A percentile compares a stretch with the other conserved stretches of the same genome.
These are phyloP conservation scores for Lasiodiplodia gonubiensis DNA, from an alignment of 2,329 filamentous ascomycete genomes.

Conservation along the genomic window DNA sequence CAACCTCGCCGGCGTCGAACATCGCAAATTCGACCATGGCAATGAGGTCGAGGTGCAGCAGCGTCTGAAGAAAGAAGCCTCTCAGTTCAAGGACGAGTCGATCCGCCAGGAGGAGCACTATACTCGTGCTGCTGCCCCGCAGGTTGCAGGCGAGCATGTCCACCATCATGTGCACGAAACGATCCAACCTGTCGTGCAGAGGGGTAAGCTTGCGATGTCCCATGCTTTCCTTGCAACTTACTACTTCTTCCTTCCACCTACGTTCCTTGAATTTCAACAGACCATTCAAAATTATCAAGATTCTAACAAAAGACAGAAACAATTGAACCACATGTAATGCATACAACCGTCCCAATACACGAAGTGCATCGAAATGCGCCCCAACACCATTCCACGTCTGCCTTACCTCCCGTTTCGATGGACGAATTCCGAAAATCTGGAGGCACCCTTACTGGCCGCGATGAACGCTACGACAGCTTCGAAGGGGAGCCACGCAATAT, in stretches of 20 bases:
- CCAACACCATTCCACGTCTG: slow-evolving; percentile 68
- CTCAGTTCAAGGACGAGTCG: slow-evolving; percentile 60
- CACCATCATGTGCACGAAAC: slow-evolving; percentile 72
- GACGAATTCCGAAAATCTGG: slow-evolving; percentile 66
- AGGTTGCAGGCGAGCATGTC: slow-evolving; percentile 65
- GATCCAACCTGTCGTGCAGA: slow-evolving; percentile 73
- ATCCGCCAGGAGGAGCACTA: slow-evolving; percentile 54
- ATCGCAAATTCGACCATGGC: slow-evolving; percentile 67
- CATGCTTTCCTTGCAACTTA: too few species aligned
- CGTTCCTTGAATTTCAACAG: background rate
- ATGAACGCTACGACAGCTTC: slow-evolving; percentile 64
- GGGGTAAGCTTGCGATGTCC: too few species aligned
- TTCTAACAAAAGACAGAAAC: slow-evolving; percentile 56
- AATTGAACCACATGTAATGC: slow-evolving; percentile 69
- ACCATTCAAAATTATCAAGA: too few species aligned
- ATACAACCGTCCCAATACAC: slow-evolving; percentile 74
- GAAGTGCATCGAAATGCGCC: slow-evolving; percentile 72
- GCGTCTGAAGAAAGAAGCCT: slow-evolving; percentile 42
- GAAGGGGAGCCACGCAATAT: slow-evolving; percentile 65
- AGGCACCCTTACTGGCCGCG: slow-evolving; percentile 59
- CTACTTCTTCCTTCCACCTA: slow-evolving; percentile 22
- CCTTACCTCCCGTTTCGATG: slow-evolving; percentile 68
- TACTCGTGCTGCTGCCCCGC: slow-evolving; percentile 55
- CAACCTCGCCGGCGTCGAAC: slow-evolving; percentile 63
- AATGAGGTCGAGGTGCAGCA: slow-evolving; percentile 56